Conservation (phyloP, 129 eudicot genomes). For the Centella asiatica region DNA sequence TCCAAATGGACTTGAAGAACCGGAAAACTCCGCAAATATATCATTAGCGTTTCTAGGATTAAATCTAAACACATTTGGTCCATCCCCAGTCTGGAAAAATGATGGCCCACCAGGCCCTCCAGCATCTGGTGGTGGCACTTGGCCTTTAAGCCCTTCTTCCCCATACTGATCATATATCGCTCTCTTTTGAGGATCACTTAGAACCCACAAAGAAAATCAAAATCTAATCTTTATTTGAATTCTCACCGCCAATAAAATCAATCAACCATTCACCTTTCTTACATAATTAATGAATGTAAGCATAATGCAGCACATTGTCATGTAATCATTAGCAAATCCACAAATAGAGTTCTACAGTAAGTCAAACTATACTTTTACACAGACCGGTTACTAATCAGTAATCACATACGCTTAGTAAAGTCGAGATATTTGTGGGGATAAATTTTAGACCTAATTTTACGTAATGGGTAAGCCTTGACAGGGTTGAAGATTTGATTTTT, state of each 20-base stretch:
- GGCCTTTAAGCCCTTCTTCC: conserved; percentile 83
- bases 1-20: conserved; percentile 59
- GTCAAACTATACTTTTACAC: too few relatives aligned
- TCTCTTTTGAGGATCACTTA: conserved; percentile 80
- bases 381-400: too few relatives aligned
- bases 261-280: neutral
- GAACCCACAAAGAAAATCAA: conserved; percentile 34
- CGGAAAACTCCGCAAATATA: conserved; percentile 68
- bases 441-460: too few relatives aligned
- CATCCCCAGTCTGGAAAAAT: conserved; percentile 43
- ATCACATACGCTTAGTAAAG: too few relatives aligned
- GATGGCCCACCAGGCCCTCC: conserved; percentile 42
- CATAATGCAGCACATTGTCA: neutral
- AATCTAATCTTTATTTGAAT: neutral
- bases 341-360: neutral
- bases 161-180: conserved; percentile 70
- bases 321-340: neutral
- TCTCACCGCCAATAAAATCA: neutral
- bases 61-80: conserved; percentile 54
- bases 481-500: neutral
- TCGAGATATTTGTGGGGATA: neutral
- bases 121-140: conserved; percentile 68
- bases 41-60: conserved; percentile 69
- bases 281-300: neutral
- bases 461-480: neutral